Evolutionary conservation across 2,329 filamentous ascomycete species (phyloP).

Genomic region (Periconia macrospinosa): DNA sequence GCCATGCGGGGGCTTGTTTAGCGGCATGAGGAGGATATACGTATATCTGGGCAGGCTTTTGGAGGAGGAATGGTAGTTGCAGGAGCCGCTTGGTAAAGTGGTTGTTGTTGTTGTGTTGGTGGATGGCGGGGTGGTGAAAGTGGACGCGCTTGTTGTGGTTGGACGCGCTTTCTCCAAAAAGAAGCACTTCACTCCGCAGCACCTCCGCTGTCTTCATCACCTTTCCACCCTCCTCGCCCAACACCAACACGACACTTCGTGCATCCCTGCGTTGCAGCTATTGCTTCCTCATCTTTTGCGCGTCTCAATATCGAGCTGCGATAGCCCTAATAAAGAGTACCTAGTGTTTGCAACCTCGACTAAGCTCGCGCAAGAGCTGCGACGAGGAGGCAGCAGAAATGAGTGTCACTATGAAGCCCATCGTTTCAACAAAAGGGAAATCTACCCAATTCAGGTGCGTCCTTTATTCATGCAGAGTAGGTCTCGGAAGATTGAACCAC

Average conservation of each 20-base stretch:
- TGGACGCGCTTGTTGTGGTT: conserved; percentile 26
- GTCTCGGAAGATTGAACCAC: not conserved
- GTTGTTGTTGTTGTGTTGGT: conserved; percentile 2
- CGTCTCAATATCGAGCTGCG: not conserved
- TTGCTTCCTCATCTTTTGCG: not conserved
- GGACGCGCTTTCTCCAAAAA: conserved; percentile 22
- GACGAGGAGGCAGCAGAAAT: not conserved
- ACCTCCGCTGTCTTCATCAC: conserved; percentile 14
- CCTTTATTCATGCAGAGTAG: not conserved
- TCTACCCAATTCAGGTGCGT: conserved; percentile 34
- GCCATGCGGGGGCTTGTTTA: conserved; percentile 65
- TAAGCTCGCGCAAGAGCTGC: not conserved
- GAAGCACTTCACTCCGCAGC: conserved; percentile 11
- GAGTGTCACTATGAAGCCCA: conserved; percentile 69
- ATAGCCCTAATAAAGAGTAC: not conserved
- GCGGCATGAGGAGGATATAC: conserved; percentile 34
- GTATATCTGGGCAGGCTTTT: not conserved
- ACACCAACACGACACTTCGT: not conserved
- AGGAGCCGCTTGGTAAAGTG: conserved; percentile 17
- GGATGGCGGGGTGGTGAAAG: conserved; percentile 14
- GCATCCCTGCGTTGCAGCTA: not conserved
- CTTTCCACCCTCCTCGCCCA: not conserved
- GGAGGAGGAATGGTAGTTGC: conserved; percentile 9
- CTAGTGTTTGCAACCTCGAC: not conserved
- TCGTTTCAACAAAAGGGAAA: conserved; percentile 48